Evolutionary conservation across 2,329 filamentous ascomycete species (phyloP).

Genomic region (Daldinia sp.): DNA sequence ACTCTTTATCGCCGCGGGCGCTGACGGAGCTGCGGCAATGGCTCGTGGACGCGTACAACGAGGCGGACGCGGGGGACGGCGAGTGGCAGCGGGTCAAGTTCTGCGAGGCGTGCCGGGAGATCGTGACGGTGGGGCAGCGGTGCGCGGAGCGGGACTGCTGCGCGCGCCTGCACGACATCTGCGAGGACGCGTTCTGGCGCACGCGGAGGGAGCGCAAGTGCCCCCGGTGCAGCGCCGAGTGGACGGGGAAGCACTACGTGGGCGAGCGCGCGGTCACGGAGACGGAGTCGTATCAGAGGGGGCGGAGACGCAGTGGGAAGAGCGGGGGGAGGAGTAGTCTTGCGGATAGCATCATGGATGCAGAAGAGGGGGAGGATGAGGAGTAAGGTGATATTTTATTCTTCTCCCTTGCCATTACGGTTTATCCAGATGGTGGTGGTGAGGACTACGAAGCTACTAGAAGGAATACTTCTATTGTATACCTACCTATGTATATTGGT

Average conservation of each 20-base stretch:
- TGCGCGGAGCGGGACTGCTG: slow-evolving; percentile 77
- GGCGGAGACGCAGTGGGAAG: slow-evolving; percentile 54
- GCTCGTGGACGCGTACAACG: slow-evolving; percentile 92
- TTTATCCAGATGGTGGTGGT: not conserved
- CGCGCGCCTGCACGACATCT: slow-evolving; percentile 81
- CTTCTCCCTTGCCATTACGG: not conserved
- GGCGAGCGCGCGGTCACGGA: slow-evolving; percentile 69
- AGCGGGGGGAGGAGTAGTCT: slow-evolving; percentile 52
- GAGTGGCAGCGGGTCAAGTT: slow-evolving; percentile 83
- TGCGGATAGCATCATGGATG: slow-evolving; percentile 46
- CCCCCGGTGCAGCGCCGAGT: slow-evolving; percentile 68
- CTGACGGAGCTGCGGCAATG: slow-evolving; percentile 88
- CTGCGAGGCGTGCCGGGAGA: slow-evolving; percentile 89
- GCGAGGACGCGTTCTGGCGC: slow-evolving; percentile 79
- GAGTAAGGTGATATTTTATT: slow-evolving; percentile 1
- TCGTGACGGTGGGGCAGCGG: slow-evolving; percentile 86
- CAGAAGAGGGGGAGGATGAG: slow-evolving; percentile 46
- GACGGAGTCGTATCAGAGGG: slow-evolving; percentile 63
- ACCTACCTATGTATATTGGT: not conserved
- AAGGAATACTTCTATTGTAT: not conserved
- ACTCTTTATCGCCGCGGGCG: slow-evolving; percentile 79
- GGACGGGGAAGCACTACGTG: slow-evolving; percentile 64
- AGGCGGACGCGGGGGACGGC: slow-evolving; percentile 67
- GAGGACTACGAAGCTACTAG: not conserved
- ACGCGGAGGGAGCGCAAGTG: slow-evolving; percentile 72